Conservation (phyloP, 441 rosid genomes). For the Metrosideros polymorpha region DNA sequence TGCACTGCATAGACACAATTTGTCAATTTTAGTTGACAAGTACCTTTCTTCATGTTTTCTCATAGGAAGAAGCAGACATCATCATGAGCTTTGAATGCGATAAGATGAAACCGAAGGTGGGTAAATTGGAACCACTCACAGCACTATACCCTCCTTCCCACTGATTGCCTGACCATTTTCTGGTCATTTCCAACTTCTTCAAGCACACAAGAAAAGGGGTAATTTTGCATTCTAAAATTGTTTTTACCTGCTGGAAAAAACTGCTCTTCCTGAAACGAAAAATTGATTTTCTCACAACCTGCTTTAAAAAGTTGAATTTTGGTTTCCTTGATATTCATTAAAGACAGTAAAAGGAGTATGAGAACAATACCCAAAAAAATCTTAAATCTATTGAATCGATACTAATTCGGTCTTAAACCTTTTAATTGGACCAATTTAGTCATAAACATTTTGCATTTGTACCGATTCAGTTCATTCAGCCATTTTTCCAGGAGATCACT, state of each 20-base stretch:
- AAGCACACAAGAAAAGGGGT: not conserved
- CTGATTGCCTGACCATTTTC: not conserved
- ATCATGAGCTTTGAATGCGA: slow-evolving; percentile 31
- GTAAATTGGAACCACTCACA: slow-evolving; percentile 8
- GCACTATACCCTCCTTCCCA: not conserved
- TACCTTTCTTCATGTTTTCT: not conserved
- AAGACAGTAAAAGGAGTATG: not conserved
- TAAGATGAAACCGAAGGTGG: slow-evolving; percentile 44
- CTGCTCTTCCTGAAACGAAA: not conserved
- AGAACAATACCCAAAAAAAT: no score
- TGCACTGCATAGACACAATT: not conserved
- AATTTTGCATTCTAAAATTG: not conserved
- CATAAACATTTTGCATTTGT: no score
- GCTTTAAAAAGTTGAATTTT: not conserved
- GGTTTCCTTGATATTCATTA: not conserved
- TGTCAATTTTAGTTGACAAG: not conserved
- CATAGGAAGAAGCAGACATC: not conserved
- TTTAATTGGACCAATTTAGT: no score
- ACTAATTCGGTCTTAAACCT: no score
- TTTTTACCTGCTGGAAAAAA: not conserved
- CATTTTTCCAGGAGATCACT: no score
- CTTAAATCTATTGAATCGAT: no score
- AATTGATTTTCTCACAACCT: not conserved
- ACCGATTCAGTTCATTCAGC: no score
- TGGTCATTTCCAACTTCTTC: not conserved